Evolutionary conservation across 768 basidiomycete genomes (phyloP).

Genomic region (Boletus bicolor): DNA sequence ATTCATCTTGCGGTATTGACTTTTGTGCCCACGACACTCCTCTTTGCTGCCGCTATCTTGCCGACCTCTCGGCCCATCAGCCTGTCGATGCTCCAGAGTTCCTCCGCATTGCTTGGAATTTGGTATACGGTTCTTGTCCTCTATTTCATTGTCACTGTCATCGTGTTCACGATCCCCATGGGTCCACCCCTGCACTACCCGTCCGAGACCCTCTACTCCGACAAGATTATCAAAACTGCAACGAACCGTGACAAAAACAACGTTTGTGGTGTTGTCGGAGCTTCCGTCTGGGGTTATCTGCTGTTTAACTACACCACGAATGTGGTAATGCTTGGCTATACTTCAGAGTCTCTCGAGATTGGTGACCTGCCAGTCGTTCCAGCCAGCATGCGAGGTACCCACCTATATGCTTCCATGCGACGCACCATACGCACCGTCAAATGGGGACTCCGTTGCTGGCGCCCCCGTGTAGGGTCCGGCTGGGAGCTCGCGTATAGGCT

Average conservation of each 20-base stretch:
- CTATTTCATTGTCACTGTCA: constrained; percentile 42
- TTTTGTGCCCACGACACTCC: constrained; percentile 42
- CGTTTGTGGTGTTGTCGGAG: constrained; percentile 59
- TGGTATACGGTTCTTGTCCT: constrained; percentile 55
- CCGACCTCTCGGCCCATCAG: constrained; percentile 44
- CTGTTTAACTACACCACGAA: constrained; percentile 89
- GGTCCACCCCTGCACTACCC: constrained; percentile 79
- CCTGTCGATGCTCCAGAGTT: constrained; percentile 21
- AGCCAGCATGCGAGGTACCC: constrained; percentile 62
- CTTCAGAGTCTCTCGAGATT: constrained; percentile 71
- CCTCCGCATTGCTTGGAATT: constrained; percentile 30
- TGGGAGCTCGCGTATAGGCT: constrained; percentile 63
- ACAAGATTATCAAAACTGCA: constrained; percentile 56
- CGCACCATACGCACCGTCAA: constrained; percentile 47
- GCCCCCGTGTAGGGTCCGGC: constrained; percentile 57
- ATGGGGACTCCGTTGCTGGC: constrained; percentile 55
- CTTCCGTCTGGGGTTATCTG: constrained; percentile 44
- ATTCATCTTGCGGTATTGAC: constrained; percentile 63
- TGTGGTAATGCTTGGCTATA: constrained; percentile 81
- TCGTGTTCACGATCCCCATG: constrained; percentile 54
- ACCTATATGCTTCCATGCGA: constrained; percentile 66
- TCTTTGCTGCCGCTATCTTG: constrained; percentile 52
- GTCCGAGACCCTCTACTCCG: constrained; percentile 68
- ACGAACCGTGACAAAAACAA: constrained; percentile 71
- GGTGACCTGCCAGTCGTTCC: constrained; percentile 85